phyloP scores from a whole-genome alignment of 768 basidiomycete species.

The Russula ochroleuca region DNA sequence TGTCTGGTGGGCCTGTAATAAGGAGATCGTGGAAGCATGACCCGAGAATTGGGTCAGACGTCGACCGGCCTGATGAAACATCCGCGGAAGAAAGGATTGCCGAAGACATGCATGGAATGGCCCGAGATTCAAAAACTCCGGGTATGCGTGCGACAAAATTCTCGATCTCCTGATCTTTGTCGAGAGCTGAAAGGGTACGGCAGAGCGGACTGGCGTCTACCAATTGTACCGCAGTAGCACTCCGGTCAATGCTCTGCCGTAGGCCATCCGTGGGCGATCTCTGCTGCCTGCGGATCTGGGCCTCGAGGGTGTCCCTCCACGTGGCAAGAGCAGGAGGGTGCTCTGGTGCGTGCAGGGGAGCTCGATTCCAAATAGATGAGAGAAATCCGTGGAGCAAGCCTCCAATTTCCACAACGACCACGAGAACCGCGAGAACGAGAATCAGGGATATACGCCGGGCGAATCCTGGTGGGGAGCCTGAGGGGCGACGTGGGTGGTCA shows the following conservation, averaged over 20 bases:
- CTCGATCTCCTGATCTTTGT: background rate
- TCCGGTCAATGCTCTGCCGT: background rate
- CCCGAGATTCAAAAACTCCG: background rate
- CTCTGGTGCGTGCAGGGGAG: background rate
- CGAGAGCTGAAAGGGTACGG: background rate
- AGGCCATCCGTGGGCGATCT: background rate
- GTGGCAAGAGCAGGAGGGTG: background rate
- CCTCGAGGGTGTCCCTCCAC: background rate
- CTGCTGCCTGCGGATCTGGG: background rate
- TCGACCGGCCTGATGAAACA: background rate
- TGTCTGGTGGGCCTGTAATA: background rate
- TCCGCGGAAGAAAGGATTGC: conserved; percentile 4
- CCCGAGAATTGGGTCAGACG: background rate
- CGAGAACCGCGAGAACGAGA: background rate
- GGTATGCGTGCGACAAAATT: background rate
- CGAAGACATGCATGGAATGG: background rate
- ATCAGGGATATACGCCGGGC: background rate
- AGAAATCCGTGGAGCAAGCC: background rate
- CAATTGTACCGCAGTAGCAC: background rate
- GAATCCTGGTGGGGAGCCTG: background rate
- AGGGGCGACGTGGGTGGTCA: background rate
- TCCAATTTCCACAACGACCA: background rate
- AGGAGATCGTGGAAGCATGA: conserved; percentile 1
- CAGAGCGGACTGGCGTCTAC: background rate
- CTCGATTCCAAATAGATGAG: background rate